A percentile compares a stretch with the other conserved stretches of the same genome.
These are phyloP conservation scores for Ambrosia artemisiifolia DNA, from an alignment of 129 eudicot genomes.

Conservation along the genomic window DNA sequence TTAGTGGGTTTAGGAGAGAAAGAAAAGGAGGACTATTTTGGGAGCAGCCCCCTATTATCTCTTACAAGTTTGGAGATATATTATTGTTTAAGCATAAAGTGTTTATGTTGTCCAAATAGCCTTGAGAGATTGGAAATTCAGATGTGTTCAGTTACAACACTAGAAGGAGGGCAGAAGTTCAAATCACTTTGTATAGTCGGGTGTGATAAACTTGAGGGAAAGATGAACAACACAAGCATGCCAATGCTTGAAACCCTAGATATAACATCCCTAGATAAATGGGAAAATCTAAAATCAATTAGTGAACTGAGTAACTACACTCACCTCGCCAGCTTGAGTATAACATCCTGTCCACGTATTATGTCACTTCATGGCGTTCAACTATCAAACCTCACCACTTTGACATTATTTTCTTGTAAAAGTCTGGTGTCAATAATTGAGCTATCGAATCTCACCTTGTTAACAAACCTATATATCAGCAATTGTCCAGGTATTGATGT, in stretches of 20 bases:
- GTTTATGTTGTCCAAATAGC: background rate
- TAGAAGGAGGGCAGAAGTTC: background rate
- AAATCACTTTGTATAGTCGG: background rate
- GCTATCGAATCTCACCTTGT: background rate
- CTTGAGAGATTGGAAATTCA: background rate
- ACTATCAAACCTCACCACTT: background rate
- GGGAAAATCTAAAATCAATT: background rate
- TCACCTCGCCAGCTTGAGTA: background rate
- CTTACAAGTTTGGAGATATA: background rate
- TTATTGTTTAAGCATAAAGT: background rate
- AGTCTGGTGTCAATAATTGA: background rate
- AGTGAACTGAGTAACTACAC: background rate
- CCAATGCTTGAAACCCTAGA: background rate
- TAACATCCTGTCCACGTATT: background rate
- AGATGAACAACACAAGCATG: background rate
- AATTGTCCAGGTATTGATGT: background rate
- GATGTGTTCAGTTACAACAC: background rate
- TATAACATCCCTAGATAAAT: background rate
- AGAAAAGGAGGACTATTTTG: background rate
- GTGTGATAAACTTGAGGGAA: background rate
- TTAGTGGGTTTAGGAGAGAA: constrained; percentile 15
- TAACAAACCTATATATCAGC: background rate
- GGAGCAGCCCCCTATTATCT: background rate
- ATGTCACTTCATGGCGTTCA: background rate
- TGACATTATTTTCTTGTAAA: background rate